Evolutionary conservation across 2,329 filamentous ascomycete genomes (phyloP).

Genomic region (Fusarium sp.): DNA sequence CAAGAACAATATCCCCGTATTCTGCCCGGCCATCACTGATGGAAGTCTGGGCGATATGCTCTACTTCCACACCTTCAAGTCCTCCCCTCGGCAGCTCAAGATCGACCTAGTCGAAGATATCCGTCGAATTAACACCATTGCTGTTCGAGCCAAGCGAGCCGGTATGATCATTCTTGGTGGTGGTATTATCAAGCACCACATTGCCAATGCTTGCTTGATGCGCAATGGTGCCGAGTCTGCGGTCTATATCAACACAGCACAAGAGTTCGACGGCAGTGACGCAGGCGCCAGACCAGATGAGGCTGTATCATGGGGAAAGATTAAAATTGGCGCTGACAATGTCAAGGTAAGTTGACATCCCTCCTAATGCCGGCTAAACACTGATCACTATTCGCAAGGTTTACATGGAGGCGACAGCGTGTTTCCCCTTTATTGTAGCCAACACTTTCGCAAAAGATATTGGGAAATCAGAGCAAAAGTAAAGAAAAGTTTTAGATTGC

Average conservation of each 20-base stretch:
- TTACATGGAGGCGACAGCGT: slow-evolving; percentile 75
- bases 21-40: slow-evolving; percentile 96
- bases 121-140: slow-evolving; percentile 90
- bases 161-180: slow-evolving; percentile 98
- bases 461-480: slow-evolving; percentile 33
- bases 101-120: slow-evolving; percentile 97
- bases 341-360: slow-evolving; percentile 78
- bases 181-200: slow-evolving; percentile 97
- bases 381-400: slow-evolving; percentile 60
- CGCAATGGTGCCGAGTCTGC: slow-evolving; percentile 96
- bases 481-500: slow-evolving; percentile 4
- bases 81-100: slow-evolving; percentile 83
- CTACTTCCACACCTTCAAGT: slow-evolving; percentile 97
- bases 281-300: slow-evolving; percentile 95
- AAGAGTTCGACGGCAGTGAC: slow-evolving; percentile 98
- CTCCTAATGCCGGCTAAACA: background rate
- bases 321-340: slow-evolving; percentile 87
- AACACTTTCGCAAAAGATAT: slow-evolving; percentile 75
- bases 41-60: slow-evolving; percentile 98
- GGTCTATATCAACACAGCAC: slow-evolving; percentile 97
- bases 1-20: slow-evolving; percentile 96
- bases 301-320: slow-evolving; percentile 98
- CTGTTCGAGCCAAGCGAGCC: slow-evolving; percentile 86
- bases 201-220: slow-evolving; percentile 98
- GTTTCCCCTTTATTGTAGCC: slow-evolving; percentile 77